A percentile compares a stretch with the other conserved stretches of the same genome.
Conservation (phyloP, 306 rosid species). For the Rosa multiflora region DNA sequence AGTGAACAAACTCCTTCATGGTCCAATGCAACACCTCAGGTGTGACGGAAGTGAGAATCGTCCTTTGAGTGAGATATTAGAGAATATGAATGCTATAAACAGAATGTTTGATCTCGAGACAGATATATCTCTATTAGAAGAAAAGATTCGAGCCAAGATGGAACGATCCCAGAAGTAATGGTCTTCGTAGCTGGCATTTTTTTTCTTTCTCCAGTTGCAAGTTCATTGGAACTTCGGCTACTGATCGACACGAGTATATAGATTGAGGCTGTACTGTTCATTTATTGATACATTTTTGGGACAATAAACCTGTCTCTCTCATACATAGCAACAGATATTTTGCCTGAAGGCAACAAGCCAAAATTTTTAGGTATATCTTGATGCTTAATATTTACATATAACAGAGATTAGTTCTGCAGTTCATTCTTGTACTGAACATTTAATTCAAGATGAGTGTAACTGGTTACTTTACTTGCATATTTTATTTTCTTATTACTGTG, state of each 20-base stretch:
- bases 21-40: conserved; percentile 90
- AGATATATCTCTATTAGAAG: conserved; percentile 63
- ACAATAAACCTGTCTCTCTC: not conserved
- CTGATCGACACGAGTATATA: not conserved
- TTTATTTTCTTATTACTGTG: not conserved
- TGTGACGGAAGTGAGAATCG: conserved; percentile 57
- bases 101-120: conserved; percentile 92
- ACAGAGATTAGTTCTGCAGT: too few species aligned
- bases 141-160: conserved; percentile 74
- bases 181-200: conserved; percentile 17
- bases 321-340: not conserved
- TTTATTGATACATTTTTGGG: not conserved
- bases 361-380: not conserved
- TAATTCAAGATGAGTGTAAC: not conserved
- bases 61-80: conserved; percentile 55
- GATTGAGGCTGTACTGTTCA: not conserved
- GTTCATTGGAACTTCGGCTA: not conserved
- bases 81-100: conserved; percentile 82
- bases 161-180: conserved; percentile 43
- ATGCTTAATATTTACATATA: not conserved
- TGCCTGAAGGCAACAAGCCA: not conserved
- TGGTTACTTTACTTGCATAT: not conserved
- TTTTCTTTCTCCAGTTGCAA: conserved; percentile 20
- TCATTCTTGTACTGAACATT: not conserved
- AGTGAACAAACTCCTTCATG: conserved; percentile 76